Evolutionary conservation across 441 rosid species (phyloP).

Genomic region (Erodium texanum): DNA sequence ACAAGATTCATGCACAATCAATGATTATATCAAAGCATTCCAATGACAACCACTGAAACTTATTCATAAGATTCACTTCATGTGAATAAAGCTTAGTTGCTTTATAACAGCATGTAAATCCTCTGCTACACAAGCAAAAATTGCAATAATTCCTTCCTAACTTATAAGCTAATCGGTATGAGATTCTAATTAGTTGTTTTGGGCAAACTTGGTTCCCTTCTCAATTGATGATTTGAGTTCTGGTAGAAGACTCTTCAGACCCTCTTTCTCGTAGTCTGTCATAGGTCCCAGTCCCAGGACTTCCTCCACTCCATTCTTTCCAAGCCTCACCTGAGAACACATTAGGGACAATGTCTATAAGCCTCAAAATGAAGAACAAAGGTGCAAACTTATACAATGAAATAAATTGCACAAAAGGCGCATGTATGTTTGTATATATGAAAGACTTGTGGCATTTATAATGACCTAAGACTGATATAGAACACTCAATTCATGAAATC

Average conservation of each 20-base stretch:
- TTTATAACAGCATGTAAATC: no score
- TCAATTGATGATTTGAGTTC: conserved; percentile 28
- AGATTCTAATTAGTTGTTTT: conserved; percentile 5
- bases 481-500: no score
- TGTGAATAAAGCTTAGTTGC: no score
- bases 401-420: no score
- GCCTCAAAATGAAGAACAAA: background rate
- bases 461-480: no score
- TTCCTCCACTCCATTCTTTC: conserved; percentile 27
- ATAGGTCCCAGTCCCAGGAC: conserved; percentile 25
- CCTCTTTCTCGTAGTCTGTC: conserved; percentile 25
- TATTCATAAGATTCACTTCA: no score
- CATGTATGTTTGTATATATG: no score
- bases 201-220: conserved; percentile 29
- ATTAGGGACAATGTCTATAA: background rate
- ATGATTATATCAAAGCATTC: no score
- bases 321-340: conserved; percentile 25
- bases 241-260: conserved; percentile 23
- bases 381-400: no score
- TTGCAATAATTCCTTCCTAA: background rate
- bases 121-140: background rate
- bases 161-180: background rate
- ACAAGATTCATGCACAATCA: no score
- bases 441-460: no score
- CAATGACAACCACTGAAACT: no score